Evolutionary conservation across 768 basidiomycete genomes (phyloP), one percentile per base, ranked within the genome.

Genomic region (Baorangia bicolor): DNA sequence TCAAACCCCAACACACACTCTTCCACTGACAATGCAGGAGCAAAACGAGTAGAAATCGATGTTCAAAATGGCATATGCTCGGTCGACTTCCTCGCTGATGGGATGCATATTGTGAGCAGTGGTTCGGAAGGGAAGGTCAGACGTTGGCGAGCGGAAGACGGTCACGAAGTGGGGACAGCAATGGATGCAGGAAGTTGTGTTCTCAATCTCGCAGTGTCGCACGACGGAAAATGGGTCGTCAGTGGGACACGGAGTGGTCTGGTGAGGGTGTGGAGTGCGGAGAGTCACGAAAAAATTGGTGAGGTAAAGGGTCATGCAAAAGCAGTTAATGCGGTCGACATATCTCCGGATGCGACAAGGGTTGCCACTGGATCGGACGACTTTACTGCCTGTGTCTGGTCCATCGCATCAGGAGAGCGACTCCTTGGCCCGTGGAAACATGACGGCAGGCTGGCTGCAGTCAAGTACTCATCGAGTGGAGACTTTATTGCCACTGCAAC

Each of bases 261-360:
- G 42, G 53, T 60, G 31, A 33, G 31, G 2, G 51, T 64, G 18
- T 64, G 63, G 63, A 30, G 53, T 3, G 53, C 25, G 14, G 48
- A 64, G 33, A 13, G 9, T 21, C 31, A 14, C 21, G 44, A 59
- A 34, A 55, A 56, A 14, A 42, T 55, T 21, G 11, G 18, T 40
- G 53, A 58, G 40, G 20, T 63, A 11, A 41, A 51, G 7, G 63
- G 35, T 10, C 61, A 59, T 11, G 10, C 4, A 27, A 23, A 40
- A n/a, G n/a, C n/a, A n/a, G n/a, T n/a, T n/a, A n/a, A n/a, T 48
- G 57, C 58, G 20, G 55, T 64, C 5, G 64, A 64, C 30, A 9
- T 64, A 18, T 64, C 64, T 16, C 52, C 47, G 4, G 60, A 64
- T 16, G 25, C 4, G 43, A 54, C 43, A 5, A 46, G 16, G 18